Conservation (phyloP, 78 protist genomes). For the Dictyostelium firmibasis region DNA sequence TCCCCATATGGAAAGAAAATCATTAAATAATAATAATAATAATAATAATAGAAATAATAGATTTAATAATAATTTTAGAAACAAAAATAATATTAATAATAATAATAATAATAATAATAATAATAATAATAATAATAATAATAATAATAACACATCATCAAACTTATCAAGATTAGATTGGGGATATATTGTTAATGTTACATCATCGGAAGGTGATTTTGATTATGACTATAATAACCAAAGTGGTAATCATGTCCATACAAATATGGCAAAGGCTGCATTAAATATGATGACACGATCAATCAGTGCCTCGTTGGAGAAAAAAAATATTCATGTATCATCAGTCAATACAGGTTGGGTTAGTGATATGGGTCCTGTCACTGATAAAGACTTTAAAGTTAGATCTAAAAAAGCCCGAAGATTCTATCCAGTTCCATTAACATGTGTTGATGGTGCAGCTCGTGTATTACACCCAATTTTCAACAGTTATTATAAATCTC, state of each 20-base stretch:
- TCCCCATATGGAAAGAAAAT: constrained; percentile 34
- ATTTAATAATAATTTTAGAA: neutral
- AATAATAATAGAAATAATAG: neutral
- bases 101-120: neutral
- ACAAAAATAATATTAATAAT: neutral
- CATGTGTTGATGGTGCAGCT: constrained; percentile 95
- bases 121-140: neutral
- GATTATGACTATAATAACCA: constrained; percentile 64
- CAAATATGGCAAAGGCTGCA: constrained; percentile 96
- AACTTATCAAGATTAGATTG: neutral
- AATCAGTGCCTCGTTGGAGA: constrained; percentile 68
- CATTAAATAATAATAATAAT: neutral
- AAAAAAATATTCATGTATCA: constrained; percentile 80
- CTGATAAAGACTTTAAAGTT: neutral
- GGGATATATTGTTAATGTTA: constrained; percentile 92
- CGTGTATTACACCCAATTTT: constrained; percentile 94
- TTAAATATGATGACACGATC: constrained; percentile 97
- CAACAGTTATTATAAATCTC: neutral
- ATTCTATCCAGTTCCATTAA: constrained; percentile 89
- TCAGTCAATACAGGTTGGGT: constrained; percentile 88
- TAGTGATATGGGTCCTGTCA: constrained; percentile 47
- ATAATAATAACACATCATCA: neutral
- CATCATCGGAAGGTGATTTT: constrained; percentile 94
- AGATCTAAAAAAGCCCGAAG: neutral
- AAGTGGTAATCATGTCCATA: constrained; percentile 93